Percentiles rank a stretch among this genome's conserved stretches.
phyloP scores from a whole-genome alignment of 345 rosid species.

The Iberis pinnata region DNA sequence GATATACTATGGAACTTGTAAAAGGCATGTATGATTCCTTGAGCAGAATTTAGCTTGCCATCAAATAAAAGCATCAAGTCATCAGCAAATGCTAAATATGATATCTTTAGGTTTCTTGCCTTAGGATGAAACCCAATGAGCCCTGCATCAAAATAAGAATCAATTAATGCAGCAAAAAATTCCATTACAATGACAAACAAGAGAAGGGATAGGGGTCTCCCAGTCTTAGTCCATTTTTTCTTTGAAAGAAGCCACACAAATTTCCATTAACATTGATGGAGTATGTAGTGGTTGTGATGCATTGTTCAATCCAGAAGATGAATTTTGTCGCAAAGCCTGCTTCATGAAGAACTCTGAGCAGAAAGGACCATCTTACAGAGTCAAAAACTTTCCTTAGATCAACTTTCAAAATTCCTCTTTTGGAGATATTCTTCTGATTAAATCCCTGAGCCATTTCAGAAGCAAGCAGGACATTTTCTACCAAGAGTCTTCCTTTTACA shows the following conservation, averaged over 20 bases:
- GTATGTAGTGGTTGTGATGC: background rate
- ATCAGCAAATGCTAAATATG: background rate
- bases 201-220: background rate
- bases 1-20: background rate
- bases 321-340: background rate
- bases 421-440: too few species aligned
- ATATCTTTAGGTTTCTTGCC: background rate
- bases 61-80: background rate
- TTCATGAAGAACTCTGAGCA: background rate
- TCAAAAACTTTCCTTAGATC: background rate
- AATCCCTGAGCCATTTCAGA: background rate
- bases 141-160: background rate
- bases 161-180: background rate
- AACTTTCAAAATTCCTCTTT: background rate
- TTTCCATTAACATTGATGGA: too few species aligned
- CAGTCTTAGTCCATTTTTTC: too few species aligned
- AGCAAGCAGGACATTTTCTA: background rate
- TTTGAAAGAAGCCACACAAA: too few species aligned
- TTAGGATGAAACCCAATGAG: background rate
- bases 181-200: background rate
- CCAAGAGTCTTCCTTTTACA: background rate
- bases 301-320: background rate
- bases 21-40: fast-evolving
- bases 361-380: background rate
- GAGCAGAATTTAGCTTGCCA: background rate